Conservation (phyloP, 2,329 filamentous ascomycete genomes). For the Chaetomium strumarium region DNA sequence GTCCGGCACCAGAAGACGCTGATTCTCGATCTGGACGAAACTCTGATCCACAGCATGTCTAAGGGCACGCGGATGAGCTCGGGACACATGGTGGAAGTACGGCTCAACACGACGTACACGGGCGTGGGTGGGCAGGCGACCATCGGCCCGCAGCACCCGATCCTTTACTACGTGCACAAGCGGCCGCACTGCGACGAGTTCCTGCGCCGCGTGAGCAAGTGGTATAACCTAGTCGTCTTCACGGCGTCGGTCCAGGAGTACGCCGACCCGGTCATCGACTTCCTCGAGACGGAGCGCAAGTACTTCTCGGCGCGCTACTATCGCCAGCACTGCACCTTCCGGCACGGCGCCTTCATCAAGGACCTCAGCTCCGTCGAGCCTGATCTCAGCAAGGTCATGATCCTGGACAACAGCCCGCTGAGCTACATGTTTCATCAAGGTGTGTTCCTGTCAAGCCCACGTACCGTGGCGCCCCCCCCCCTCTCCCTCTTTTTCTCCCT, state of each 20-base stretch:
- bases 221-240: slow-evolving; percentile 96
- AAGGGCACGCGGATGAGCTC: slow-evolving; percentile 94
- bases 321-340: slow-evolving; percentile 91
- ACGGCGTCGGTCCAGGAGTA: slow-evolving; percentile 98
- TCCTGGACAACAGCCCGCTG: slow-evolving; percentile 95
- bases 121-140: slow-evolving; percentile 60
- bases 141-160: slow-evolving; percentile 83
- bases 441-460: slow-evolving; percentile 37
- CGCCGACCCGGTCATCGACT: slow-evolving; percentile 97
- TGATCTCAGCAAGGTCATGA: slow-evolving; percentile 96
- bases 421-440: slow-evolving; percentile 99
- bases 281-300: slow-evolving; percentile 93
- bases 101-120: slow-evolving; percentile 67
- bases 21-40: slow-evolving; percentile 94
- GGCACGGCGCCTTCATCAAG: slow-evolving; percentile 96
- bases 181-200: slow-evolving; percentile 96
- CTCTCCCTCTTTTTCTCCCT: neutral
- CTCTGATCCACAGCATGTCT: slow-evolving; percentile 94
- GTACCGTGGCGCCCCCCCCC: neutral
- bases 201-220: slow-evolving; percentile 78
- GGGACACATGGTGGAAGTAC: slow-evolving; percentile 98
- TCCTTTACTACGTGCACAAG: slow-evolving; percentile 98
- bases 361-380: slow-evolving; percentile 94
- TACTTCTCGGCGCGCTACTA: slow-evolving; percentile 94
- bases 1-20: slow-evolving; percentile 77